These are phyloP conservation scores for Pichia terricola DNA, from an alignment of 1,139 yeast genomes.

Conservation along the genomic window DNA sequence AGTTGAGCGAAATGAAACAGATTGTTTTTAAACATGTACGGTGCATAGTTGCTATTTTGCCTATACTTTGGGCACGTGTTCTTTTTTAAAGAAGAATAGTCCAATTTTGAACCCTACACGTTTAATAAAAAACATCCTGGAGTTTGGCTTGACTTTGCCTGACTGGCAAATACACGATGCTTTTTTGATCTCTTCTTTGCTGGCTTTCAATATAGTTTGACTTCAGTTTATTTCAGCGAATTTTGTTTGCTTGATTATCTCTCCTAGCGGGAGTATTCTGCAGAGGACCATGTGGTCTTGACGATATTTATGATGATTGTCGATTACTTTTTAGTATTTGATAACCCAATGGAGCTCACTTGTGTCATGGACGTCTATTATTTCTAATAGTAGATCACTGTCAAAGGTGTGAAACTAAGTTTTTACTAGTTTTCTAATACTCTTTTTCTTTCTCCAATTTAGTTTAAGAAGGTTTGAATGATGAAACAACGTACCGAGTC, in stretches of 20 bases:
- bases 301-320: constrained; percentile 21
- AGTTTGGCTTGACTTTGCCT: no score
- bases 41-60: no score
- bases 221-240: neutral
- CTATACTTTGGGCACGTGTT: no score
- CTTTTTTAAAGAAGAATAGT: no score
- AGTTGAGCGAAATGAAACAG: no score
- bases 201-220: no score
- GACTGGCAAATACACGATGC: no score
- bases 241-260: constrained; percentile 5
- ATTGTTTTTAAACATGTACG: no score
- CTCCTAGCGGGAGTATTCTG: constrained; percentile 15
- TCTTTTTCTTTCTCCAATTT: neutral
- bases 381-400: neutral
- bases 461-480: constrained; percentile 2
- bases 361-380: constrained; percentile 9
- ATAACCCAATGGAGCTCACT: constrained; percentile 23
- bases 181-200: no score
- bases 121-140: no score
- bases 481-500: constrained; percentile 16
- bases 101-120: no score
- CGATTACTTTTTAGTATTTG: constrained; percentile 5
- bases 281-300: constrained; percentile 13
- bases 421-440: neutral
- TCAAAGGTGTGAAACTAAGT: constrained; percentile 10